phyloP scores from a whole-genome alignment of 1,284 basidiomycete species.

The Trichosporon inkin region DNA sequence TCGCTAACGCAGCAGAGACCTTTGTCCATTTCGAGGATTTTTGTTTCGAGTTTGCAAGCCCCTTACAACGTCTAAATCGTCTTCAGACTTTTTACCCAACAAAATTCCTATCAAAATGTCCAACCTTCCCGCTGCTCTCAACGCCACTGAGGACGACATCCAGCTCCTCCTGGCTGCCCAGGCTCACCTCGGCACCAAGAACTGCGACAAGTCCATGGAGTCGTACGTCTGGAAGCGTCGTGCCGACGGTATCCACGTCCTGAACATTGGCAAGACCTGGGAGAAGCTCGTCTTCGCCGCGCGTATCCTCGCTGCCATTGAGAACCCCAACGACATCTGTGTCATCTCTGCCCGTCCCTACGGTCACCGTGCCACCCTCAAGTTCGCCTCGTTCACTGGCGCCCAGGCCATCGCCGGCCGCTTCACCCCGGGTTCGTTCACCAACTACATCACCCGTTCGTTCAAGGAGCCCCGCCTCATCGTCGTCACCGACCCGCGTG shows the following conservation, averaged over 20 bases:
- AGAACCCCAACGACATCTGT: slow-evolving; percentile 96
- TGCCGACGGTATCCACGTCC: slow-evolving; percentile 89
- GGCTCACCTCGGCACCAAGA: slow-evolving; percentile 95
- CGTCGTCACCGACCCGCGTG: slow-evolving; percentile 95
- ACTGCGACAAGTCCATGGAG: slow-evolving; percentile 98
- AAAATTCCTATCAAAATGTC: slow-evolving; percentile 37
- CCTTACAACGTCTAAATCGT: slow-evolving; percentile 18
- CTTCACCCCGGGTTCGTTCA: slow-evolving; percentile 98
- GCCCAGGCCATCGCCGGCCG: slow-evolving; percentile 98
- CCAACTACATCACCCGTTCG: slow-evolving; percentile 99
- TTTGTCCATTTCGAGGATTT: slow-evolving; percentile 31
- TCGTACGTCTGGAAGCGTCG: slow-evolving; percentile 97
- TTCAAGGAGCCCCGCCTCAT: slow-evolving; percentile 99
- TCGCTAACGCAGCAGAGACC: slow-evolving; percentile 2
- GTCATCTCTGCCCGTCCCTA: slow-evolving; percentile 97
- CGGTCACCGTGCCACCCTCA: slow-evolving; percentile 98
- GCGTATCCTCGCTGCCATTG: slow-evolving; percentile 87
- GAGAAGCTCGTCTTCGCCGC: slow-evolving; percentile 96
- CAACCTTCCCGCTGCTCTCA: slow-evolving; percentile 88
- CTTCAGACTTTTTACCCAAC: slow-evolving; percentile 16
- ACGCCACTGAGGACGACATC: slow-evolving; percentile 95
- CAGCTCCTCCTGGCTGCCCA: slow-evolving; percentile 91
- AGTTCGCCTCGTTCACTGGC: slow-evolving; percentile 95
- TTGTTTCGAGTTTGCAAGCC: slow-evolving; percentile 48
- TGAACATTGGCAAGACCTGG: slow-evolving; percentile 99